Conservation (phyloP, 495 filamentous ascomycete genomes). For the Penicillium manginii region DNA sequence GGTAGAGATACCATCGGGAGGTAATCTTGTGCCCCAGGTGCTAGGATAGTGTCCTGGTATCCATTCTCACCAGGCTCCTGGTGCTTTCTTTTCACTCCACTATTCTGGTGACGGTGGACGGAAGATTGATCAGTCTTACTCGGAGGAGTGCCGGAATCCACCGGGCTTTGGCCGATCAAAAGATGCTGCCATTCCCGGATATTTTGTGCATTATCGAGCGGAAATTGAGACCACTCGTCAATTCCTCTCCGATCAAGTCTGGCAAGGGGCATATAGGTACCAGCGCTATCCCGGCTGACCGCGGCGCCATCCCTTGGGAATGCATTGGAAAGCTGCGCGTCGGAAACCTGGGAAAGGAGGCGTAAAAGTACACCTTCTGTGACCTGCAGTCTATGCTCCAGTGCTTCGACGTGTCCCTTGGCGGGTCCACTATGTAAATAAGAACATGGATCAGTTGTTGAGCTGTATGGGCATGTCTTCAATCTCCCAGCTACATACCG, state of each 20-base stretch:
- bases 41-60: background rate
- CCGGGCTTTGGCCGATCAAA: slow-evolving; percentile 14
- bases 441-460: background rate
- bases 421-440: slow-evolving; percentile 34
- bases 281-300: background rate
- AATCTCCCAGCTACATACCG: slow-evolving; percentile 26
- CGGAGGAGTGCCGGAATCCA: background rate
- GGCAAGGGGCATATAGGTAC: slow-evolving; percentile 25
- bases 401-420: slow-evolving; percentile 45
- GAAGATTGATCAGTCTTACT: background rate
- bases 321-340: slow-evolving; percentile 30
- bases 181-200: slow-evolving; percentile 44
- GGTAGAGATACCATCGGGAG: background rate
- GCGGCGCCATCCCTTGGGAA: slow-evolving; percentile 10
- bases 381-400: slow-evolving; percentile 43
- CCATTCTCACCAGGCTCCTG: background rate
- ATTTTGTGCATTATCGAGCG: slow-evolving; percentile 35
- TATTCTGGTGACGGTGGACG: background rate
- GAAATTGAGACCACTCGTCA: slow-evolving; percentile 42
- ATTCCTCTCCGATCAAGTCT: slow-evolving; percentile 36
- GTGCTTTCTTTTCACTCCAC: slow-evolving; percentile 3
- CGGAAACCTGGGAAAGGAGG: slow-evolving; percentile 36
- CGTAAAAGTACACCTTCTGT: slow-evolving; percentile 40
- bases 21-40: background rate
- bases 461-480: background rate